Conservation (phyloP, 2,329 filamentous ascomycete species). For the Daldinia eschscholtzii region DNA sequence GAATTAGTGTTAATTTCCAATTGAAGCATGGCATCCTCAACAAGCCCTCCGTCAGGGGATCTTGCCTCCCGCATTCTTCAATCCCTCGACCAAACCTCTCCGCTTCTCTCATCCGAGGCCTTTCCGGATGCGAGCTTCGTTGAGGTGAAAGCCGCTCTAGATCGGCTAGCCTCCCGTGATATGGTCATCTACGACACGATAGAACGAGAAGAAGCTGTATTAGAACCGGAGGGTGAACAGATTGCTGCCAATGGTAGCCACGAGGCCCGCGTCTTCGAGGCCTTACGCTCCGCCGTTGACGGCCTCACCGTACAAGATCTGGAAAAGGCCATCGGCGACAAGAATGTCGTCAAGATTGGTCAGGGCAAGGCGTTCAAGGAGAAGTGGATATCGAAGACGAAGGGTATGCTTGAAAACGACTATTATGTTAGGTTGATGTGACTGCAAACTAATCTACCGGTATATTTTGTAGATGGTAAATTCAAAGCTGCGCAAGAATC, state of each 20-base stretch:
- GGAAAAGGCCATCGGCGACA: constrained; percentile 76
- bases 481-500: constrained; percentile 64
- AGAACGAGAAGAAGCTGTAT: constrained; percentile 79
- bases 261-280: constrained; percentile 85
- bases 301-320: constrained; percentile 85
- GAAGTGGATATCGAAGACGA: constrained; percentile 75
- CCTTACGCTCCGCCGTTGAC: constrained; percentile 77
- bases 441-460: constrained; percentile 57
- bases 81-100: constrained; percentile 71
- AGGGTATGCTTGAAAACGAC: constrained; percentile 12
- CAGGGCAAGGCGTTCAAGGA: constrained; percentile 93
- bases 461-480: constrained; percentile 54
- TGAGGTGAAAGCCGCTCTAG: constrained; percentile 86
- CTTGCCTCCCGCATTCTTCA: constrained; percentile 75
- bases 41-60: constrained; percentile 61
- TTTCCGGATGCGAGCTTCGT: constrained; percentile 76
- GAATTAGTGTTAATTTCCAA: neutral
- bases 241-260: constrained; percentile 83
- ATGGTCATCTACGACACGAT: constrained; percentile 90
- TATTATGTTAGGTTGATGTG: constrained; percentile 25
- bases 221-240: constrained; percentile 80
- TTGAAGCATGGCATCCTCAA: constrained; percentile 59
- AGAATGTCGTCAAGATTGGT: constrained; percentile 83
- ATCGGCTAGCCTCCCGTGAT: constrained; percentile 83
- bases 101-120: constrained; percentile 75